Percentiles rank a stretch among this genome's conserved stretches.
These are phyloP conservation scores for Phaeoacremonium minimum DNA, from an alignment of 2,329 filamentous ascomycete genomes.

Conservation along the genomic window DNA sequence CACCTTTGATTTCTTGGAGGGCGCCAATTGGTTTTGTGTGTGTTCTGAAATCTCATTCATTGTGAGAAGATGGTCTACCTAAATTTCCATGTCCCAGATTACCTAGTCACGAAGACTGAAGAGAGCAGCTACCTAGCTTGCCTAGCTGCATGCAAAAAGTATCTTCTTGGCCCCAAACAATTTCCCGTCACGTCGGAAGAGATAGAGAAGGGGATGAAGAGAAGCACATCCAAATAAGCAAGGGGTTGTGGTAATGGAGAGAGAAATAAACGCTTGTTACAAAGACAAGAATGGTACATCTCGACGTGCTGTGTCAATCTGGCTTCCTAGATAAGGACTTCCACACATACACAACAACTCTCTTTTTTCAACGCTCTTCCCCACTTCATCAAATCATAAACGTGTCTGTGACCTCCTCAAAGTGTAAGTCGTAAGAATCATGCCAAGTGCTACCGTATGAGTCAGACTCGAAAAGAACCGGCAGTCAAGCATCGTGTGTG, in stretches of 20 bases:
- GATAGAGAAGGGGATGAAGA: neutral
- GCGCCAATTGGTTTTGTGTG: neutral
- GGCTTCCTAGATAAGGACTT: neutral
- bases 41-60: neutral
- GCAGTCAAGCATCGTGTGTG: neutral
- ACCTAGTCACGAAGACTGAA: neutral
- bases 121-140: neutral
- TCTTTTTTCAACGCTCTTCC: neutral
- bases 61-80: neutral
- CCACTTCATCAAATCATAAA: neutral
- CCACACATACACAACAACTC: neutral
- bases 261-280: neutral
- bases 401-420: constrained; percentile 1
- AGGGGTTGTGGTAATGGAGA: too few species aligned
- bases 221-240: neutral
- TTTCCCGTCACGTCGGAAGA: neutral
- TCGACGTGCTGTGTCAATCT: neutral
- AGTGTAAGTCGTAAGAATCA: constrained; percentile 7
- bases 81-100: neutral
- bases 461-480: neutral
- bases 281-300: neutral
- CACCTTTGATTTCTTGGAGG: neutral
- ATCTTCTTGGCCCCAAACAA: neutral
- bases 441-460: neutral
- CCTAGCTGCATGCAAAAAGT: neutral